These are phyloP conservation scores for Scheffersomyces illinoinensis DNA, from an alignment of 1,139 yeast species.

Conservation along the genomic window DNA sequence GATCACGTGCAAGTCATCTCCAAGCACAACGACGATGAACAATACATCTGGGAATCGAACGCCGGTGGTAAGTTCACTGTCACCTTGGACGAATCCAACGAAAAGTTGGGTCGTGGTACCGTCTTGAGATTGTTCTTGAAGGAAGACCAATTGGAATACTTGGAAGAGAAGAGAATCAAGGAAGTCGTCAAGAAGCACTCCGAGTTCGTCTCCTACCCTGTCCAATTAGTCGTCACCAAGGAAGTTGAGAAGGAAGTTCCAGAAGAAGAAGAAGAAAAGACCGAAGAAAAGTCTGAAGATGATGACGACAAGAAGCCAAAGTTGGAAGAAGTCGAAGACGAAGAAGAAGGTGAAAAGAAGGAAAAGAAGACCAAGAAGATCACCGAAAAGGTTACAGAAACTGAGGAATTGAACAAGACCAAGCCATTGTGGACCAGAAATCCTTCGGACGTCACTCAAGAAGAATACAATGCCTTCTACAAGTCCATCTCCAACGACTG, in stretches of 20 bases:
- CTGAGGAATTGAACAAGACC: slow-evolving; percentile 98
- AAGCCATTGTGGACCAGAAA: slow-evolving; percentile 99
- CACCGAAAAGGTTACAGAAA: slow-evolving; percentile 83
- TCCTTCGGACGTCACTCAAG: slow-evolving; percentile 97
- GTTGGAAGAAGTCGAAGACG: slow-evolving; percentile 74
- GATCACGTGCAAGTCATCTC: slow-evolving; percentile 98
- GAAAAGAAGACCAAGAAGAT: slow-evolving; percentile 75
- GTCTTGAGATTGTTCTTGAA: slow-evolving; percentile 93
- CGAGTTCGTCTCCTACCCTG: slow-evolving; percentile 98
- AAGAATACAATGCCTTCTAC: slow-evolving; percentile 99
- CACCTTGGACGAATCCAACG: slow-evolving; percentile 84
- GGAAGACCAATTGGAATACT: slow-evolving; percentile 98
- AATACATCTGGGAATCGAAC: slow-evolving; percentile 99
- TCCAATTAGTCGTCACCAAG: slow-evolving; percentile 97
- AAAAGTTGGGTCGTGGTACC: slow-evolving; percentile 93
- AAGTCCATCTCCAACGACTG: slow-evolving; percentile 99
- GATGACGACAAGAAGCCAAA: slow-evolving; percentile 54
- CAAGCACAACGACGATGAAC: slow-evolving; percentile 98
- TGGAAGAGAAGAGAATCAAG: slow-evolving; percentile 99
- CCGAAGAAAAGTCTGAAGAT: slow-evolving; percentile 52
- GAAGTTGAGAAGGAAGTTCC: slow-evolving; percentile 97
- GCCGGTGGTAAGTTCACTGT: slow-evolving; percentile 99
- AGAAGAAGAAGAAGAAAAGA: slow-evolving; percentile 64
- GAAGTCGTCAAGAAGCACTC: slow-evolving; percentile 99
- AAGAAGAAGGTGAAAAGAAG: slow-evolving; percentile 64